Conservation (phyloP, 2,329 filamentous ascomycete genomes). For the Paracorniculantispora psalliotae region DNA sequence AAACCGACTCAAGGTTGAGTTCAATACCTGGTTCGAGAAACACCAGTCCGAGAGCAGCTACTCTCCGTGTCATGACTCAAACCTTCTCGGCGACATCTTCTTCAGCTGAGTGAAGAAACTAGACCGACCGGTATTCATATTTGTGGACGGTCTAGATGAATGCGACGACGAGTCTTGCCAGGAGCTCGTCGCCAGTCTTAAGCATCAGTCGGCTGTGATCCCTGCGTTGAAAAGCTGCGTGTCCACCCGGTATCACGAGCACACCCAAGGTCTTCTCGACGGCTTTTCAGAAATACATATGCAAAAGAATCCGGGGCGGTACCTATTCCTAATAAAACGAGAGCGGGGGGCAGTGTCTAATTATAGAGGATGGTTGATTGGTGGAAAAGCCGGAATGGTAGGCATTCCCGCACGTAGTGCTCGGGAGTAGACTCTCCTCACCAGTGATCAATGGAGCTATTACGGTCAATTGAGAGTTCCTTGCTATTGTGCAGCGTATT, state of each 20-base stretch:
- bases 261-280: not conserved
- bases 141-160: conserved; percentile 1
- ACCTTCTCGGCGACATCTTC: not conserved
- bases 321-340: too few relatives aligned
- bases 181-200: not conserved
- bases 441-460: too few relatives aligned
- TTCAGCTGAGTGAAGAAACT: not conserved
- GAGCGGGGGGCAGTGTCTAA: too few relatives aligned
- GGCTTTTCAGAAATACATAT: not conserved
- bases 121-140: not conserved
- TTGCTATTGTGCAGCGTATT: not conserved
- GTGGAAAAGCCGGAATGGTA: too few relatives aligned
- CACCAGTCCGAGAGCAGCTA: not conserved
- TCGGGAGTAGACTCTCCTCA: too few relatives aligned
- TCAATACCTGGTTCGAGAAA: not conserved
- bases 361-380: too few relatives aligned
- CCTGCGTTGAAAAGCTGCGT: not conserved
- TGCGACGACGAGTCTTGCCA: not conserved
- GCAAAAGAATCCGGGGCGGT: not conserved
- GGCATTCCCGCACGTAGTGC: too few relatives aligned
- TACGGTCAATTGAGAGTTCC: not conserved
- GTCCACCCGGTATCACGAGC: not conserved
- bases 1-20: not conserved
- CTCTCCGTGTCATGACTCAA: not conserved
- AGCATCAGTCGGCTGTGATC: not conserved